Evolutionary conservation across 2,329 filamentous ascomycete species (phyloP).

Genomic region (Botrytis porri): DNA sequence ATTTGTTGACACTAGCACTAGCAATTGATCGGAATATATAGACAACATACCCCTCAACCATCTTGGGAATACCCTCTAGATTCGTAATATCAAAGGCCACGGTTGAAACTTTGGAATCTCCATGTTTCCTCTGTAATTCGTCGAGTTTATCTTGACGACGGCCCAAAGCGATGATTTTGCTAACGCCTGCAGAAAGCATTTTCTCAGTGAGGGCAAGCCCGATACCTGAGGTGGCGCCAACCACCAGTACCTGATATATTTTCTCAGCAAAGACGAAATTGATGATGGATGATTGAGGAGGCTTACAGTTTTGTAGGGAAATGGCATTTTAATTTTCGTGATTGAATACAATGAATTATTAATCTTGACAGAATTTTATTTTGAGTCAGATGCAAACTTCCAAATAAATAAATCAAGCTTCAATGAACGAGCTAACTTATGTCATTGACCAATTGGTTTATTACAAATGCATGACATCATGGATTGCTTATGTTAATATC

Average conservation of each 20-base stretch:
- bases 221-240: conserved; percentile 56
- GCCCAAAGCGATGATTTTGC: conserved; percentile 52
- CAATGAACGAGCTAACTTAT: background rate
- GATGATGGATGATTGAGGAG: too few species aligned
- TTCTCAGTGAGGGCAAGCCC: conserved; percentile 45
- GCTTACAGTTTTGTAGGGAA: background rate
- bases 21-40: background rate
- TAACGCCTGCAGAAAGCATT: conserved; percentile 46
- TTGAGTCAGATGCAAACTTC: background rate
- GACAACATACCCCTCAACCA: background rate
- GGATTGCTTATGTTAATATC: background rate
- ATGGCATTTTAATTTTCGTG: background rate
- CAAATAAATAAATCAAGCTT: too few species aligned
- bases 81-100: conserved; percentile 20
- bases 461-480: background rate
- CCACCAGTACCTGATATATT: conserved; percentile 49
- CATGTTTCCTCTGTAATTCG: conserved; percentile 35
- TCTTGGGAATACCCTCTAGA: background rate
- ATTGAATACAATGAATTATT: background rate
- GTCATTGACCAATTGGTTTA: background rate
- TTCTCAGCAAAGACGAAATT: background rate
- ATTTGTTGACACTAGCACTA: background rate
- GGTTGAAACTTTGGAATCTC: background rate
- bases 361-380: background rate
- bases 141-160: conserved; percentile 49